Percentiles rank a stretch among this genome's conserved stretches.
These are phyloP conservation scores for Allantophomopsis cytisporea DNA, from an alignment of 2,329 filamentous ascomycete species.

Conservation along the genomic window DNA sequence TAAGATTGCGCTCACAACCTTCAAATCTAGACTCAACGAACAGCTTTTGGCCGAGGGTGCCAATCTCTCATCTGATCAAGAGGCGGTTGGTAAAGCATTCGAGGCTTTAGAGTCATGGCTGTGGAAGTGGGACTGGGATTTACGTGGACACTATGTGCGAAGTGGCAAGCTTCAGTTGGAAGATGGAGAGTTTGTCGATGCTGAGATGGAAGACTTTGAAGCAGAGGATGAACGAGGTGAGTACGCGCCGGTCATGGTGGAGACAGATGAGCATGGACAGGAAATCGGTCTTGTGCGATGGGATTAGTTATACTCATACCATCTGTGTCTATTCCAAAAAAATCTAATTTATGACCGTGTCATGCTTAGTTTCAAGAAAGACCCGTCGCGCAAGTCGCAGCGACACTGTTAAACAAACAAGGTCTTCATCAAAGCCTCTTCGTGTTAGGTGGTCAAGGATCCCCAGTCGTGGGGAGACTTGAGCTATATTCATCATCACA, in stretches of 20 bases:
- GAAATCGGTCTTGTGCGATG: conserved; percentile 16
- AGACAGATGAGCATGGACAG: conserved; percentile 17
- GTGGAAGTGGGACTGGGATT: conserved; percentile 38
- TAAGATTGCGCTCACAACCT: conserved; percentile 34
- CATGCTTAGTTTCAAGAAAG: no score
- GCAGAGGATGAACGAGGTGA: conserved; percentile 31
- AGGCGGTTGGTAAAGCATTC: conserved; percentile 32
- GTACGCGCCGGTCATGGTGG: conserved; percentile 18
- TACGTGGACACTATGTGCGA: conserved; percentile 33
- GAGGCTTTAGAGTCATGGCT: conserved; percentile 31
- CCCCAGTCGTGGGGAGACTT: no score
- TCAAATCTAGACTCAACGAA: conserved; percentile 38
- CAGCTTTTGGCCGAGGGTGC: conserved; percentile 22
- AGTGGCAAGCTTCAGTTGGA: conserved; percentile 35
- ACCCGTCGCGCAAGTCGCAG: no score
- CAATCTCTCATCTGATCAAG: conserved; percentile 23
- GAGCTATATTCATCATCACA: no score
- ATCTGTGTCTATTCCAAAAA: no score
- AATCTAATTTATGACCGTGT: no score
- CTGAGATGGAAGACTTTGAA: conserved; percentile 34
- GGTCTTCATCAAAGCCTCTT: no score
- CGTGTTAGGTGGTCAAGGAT: no score
- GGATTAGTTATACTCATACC: no score
- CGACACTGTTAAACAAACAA: no score
- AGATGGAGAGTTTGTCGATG: conserved; percentile 34